Base-by-base conservation (phyloP, 1,284 basidiomycete genomes). In the Austropuccinia psidii region DNA sequence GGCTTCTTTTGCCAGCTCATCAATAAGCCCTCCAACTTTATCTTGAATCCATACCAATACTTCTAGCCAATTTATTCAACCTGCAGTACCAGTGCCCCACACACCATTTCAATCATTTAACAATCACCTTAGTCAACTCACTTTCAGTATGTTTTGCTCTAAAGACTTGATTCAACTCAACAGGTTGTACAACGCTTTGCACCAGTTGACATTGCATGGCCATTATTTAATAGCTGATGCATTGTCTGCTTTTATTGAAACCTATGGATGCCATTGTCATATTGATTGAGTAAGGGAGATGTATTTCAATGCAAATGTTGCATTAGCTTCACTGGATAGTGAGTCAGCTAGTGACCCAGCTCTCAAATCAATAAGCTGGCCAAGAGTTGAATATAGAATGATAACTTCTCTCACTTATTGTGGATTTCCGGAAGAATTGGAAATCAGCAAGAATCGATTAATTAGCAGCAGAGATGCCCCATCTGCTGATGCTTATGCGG, bases 401-500 rank as follows among this genome's bases (percentile, higher is more conserved):
- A 85, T 96, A 75, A 86, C 91, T 72, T 90, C 88, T 0, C 84
- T 88, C 39, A 91, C 90, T 0, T 89, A 93, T 77, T 85, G 87
- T 2, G 92, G 91, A 0, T 86, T 90, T 72, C 82, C 90, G 72
- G 88, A 91, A 66, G 84, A 86, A 29, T 92, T 92, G 0, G 89
- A 90, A 78, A 83, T 88, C 29, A 90, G 96, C 80, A 87, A 92
- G 27, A 80, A 83, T n/a, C 85, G 90, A 52, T 87, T 97, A 58
- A 83, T 94, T 19, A 85, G 89, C 65, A 85, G 88, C 21, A 90
- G 90, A 0, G 85, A 87, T n/a, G 84, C 86, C 0, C 93, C 93
- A 2, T 87, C 86, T 0, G 88, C 93, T 1, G 91, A 96, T 76
- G 89, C 92, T 0, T 97, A 96, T 78, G 93, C 90, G 1, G 90